A percentile compares a stretch with the other conserved stretches of the same genome.
These are phyloP conservation scores for Sporothrix euskadiensis DNA, from an alignment of 2,329 filamentous ascomycete genomes.

Conservation along the genomic window DNA sequence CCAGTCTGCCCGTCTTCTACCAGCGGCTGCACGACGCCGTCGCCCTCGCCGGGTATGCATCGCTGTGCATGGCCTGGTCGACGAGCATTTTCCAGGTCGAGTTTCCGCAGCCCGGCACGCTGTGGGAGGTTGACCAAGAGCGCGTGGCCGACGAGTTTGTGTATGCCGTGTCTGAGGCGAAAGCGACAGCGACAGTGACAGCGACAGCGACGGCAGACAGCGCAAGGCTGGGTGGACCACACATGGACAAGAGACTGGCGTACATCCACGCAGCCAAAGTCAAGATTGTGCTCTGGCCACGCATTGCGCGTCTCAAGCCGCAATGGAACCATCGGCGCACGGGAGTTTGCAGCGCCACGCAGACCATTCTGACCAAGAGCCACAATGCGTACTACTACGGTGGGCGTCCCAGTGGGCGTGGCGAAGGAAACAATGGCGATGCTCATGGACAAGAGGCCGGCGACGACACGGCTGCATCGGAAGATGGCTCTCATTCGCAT, in stretches of 20 bases:
- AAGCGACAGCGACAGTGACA: background rate
- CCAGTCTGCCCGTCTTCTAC: conserved; percentile 35
- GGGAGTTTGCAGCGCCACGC: conserved; percentile 28
- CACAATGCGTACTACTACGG: conserved; percentile 39
- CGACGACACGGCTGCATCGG: background rate
- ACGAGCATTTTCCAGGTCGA: conserved; percentile 39
- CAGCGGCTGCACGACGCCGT: conserved; percentile 41
- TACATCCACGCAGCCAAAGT: conserved; percentile 35
- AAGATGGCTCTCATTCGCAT: background rate
- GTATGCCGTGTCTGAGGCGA: conserved; percentile 25
- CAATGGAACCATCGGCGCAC: conserved; percentile 24
- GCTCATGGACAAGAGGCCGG: conserved; percentile 9
- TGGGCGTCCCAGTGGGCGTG: background rate
- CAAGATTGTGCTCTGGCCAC: conserved; percentile 40
- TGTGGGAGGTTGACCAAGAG: conserved; percentile 35
- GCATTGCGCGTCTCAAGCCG: conserved; percentile 37
- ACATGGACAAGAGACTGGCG: background rate
- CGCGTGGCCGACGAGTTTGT: background rate
- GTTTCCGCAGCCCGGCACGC: conserved; percentile 36
- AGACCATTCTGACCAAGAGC: conserved; percentile 35
- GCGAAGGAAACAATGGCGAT: conserved; percentile 9
- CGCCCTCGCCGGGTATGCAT: conserved; percentile 38
- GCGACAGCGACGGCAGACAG: background rate
- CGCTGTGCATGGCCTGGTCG: conserved; percentile 38
- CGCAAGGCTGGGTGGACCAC: background rate